These are phyloP conservation scores for Globisporangium viniferum DNA, from an alignment of 352 stramenopile species.

Conservation along the genomic window DNA sequence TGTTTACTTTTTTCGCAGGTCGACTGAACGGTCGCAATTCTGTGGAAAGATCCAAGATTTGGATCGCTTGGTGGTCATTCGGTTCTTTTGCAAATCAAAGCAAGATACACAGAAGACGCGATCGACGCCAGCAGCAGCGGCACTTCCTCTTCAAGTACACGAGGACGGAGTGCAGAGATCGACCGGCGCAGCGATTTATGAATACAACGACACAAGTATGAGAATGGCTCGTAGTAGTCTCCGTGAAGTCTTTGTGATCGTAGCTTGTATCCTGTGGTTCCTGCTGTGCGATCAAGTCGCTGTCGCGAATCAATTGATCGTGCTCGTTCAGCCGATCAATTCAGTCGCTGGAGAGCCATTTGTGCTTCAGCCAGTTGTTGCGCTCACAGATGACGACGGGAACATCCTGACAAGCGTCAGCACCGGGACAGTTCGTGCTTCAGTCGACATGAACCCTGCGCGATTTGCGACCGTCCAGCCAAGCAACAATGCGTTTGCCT, in stretches of 20 bases:
- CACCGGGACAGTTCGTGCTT: slow-evolving; percentile 47
- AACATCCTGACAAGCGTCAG: slow-evolving; percentile 70
- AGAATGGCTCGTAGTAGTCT: background rate
- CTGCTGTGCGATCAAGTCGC: slow-evolving; percentile 5
- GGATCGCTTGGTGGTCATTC: slow-evolving; percentile 2
- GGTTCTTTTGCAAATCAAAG: background rate
- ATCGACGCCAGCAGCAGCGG: background rate
- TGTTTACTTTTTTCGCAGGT: background rate
- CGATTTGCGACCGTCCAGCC: slow-evolving; percentile 52
- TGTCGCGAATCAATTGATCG: slow-evolving; percentile 40
- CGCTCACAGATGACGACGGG: slow-evolving; percentile 70
- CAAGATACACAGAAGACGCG: background rate
- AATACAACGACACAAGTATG: background rate
- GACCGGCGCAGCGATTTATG: background rate
- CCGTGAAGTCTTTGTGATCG: background rate
- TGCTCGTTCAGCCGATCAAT: slow-evolving; percentile 66
- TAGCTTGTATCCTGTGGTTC: background rate
- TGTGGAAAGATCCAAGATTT: slow-evolving; percentile 10
- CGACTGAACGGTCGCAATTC: slow-evolving; percentile 1
- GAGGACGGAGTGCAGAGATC: background rate
- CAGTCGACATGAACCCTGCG: slow-evolving; percentile 50
- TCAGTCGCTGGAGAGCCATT: slow-evolving; percentile 63
- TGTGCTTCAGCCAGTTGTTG: slow-evolving; percentile 57
- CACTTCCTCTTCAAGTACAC: background rate
- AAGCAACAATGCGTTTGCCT: slow-evolving; percentile 43